These are phyloP conservation scores for Halophytophthora batemanensis DNA, from an alignment of 352 stramenopile genomes.

Conservation along the genomic window DNA sequence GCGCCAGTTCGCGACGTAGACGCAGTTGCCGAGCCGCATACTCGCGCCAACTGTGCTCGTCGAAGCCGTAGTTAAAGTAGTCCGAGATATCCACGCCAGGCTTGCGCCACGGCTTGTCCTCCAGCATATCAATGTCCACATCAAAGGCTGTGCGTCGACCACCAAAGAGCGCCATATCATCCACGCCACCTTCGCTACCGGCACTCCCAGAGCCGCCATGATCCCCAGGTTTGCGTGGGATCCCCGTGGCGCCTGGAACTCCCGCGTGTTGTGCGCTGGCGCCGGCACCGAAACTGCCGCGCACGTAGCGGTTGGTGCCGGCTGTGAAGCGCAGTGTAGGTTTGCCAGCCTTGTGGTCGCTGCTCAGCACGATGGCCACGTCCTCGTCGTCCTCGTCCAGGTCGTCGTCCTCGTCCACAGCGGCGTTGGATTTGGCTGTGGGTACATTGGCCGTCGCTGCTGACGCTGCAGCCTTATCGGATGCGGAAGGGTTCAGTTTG, in stretches of 20 bases:
- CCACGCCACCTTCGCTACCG: conserved; percentile 33
- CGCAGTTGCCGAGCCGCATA: conserved; percentile 80
- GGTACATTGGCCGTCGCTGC: conserved; percentile 6
- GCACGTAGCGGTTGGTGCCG: conserved; percentile 73
- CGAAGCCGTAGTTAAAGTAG: conserved; percentile 94
- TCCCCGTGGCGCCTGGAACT: conserved; percentile 1
- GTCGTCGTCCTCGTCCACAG: conserved; percentile 59
- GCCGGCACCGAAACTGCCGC: conserved; percentile 42
- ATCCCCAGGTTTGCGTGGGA: conserved; percentile 16
- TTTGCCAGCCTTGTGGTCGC: conserved; percentile 59
- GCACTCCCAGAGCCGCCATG: conserved; percentile 1
- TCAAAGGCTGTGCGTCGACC: conserved; percentile 88
- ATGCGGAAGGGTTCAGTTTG: conserved; percentile 43
- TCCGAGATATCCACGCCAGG: conserved; percentile 90
- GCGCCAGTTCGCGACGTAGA: conserved; percentile 58
- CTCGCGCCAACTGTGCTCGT: conserved; percentile 80
- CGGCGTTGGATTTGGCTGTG: conserved; percentile 5
- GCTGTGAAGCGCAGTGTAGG: conserved; percentile 77
- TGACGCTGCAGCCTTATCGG: conserved; percentile 8
- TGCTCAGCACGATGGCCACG: conserved; percentile 75
- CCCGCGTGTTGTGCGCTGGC: conserved; percentile 32
- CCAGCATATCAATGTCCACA: conserved; percentile 90
- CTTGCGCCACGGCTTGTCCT: conserved; percentile 90
- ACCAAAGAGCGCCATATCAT: conserved; percentile 79
- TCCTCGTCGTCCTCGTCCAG: conserved; percentile 84